Conservation (phyloP, 768 basidiomycete genomes). For the Pleurotus tuoliensis region DNA sequence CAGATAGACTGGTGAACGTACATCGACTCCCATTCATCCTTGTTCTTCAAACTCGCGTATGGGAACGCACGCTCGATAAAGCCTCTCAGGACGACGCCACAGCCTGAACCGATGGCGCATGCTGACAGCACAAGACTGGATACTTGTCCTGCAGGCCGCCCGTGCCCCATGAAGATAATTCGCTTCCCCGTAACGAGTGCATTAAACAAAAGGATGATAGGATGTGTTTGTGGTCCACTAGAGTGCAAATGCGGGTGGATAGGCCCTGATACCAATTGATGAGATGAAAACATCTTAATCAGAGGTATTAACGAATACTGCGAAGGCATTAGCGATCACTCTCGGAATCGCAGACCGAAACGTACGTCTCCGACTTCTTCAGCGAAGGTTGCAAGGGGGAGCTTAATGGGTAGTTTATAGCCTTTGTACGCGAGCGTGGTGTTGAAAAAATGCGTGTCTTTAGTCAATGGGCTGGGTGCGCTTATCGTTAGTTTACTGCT, state of each 20-base stretch:
- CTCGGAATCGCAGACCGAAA: neutral
- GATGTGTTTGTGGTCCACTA: slow-evolving; percentile 85
- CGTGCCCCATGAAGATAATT: slow-evolving; percentile 93
- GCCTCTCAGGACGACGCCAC: slow-evolving; percentile 78
- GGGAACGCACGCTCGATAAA: slow-evolving; percentile 93
- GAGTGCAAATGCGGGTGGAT: slow-evolving; percentile 92
- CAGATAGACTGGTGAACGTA: slow-evolving; percentile 35
- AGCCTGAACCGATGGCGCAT: slow-evolving; percentile 89
- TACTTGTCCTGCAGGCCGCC: slow-evolving; percentile 84
- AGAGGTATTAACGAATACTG: slow-evolving; percentile 93
- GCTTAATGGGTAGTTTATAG: slow-evolving; percentile 82
- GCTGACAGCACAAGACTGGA: slow-evolving; percentile 91
- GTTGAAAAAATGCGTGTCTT: slow-evolving; percentile 94
- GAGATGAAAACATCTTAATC: slow-evolving; percentile 71
- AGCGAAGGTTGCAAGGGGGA: slow-evolving; percentile 85
- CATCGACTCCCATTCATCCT: slow-evolving; percentile 90
- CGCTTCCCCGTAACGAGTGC: slow-evolving; percentile 93
- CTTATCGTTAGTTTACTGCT: slow-evolving; percentile 41
- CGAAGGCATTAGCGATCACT: neutral
- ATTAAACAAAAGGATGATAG: slow-evolving; percentile 94
- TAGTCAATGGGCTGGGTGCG: slow-evolving; percentile 45
- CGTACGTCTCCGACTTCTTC: slow-evolving; percentile 96
- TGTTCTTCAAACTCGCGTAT: slow-evolving; percentile 85
- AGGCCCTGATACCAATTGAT: slow-evolving; percentile 63
- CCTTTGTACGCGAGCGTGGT: slow-evolving; percentile 82